Percentiles rank a stretch among this genome's conserved stretches.
Evolutionary conservation across 768 basidiomycete genomes (phyloP).

Genomic region (Mycena olivaceomarginata): DNA sequence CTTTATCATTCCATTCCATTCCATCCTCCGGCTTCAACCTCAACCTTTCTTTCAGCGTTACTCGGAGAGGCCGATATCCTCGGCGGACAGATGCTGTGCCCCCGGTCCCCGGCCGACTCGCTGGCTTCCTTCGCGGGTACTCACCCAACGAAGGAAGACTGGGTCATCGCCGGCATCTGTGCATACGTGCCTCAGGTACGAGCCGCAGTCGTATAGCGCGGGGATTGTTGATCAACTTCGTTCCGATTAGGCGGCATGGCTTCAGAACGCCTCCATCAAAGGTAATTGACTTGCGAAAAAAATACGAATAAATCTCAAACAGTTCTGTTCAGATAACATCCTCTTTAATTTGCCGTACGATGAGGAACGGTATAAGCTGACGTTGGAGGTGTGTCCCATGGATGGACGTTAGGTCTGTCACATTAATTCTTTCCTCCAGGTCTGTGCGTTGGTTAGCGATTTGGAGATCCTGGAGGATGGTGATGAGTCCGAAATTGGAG

Average conservation of each 20-base stretch:
- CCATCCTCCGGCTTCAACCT: conserved; percentile 75
- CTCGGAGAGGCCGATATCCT: conserved; percentile 93
- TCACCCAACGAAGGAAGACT: conserved; percentile 70
- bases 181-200: conserved; percentile 92
- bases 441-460: conserved; percentile 83
- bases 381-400: conserved; percentile 75
- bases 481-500: conserved; percentile 93
- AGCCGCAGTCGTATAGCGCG: neutral
- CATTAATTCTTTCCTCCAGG: conserved; percentile 49
- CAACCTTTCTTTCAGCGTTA: conserved; percentile 68
- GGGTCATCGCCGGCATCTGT: conserved; percentile 86
- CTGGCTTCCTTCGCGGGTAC: conserved; percentile 75
- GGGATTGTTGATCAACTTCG: neutral
- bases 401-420: no score
- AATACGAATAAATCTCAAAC: neutral
- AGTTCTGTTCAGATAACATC: conserved; percentile 70
- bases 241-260: conserved; percentile 70
- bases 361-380: conserved; percentile 83
- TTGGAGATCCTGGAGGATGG: conserved; percentile 91
- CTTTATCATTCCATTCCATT: no score
- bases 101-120: conserved; percentile 89
- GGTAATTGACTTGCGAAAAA: conserved; percentile 45
- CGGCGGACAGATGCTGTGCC: conserved; percentile 87
- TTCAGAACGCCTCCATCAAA: conserved; percentile 82
- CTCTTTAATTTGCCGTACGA: conserved; percentile 87